phyloP scores from a whole-genome alignment of 2,329 filamentous ascomycete species.

The Fusarium bactridioides region DNA sequence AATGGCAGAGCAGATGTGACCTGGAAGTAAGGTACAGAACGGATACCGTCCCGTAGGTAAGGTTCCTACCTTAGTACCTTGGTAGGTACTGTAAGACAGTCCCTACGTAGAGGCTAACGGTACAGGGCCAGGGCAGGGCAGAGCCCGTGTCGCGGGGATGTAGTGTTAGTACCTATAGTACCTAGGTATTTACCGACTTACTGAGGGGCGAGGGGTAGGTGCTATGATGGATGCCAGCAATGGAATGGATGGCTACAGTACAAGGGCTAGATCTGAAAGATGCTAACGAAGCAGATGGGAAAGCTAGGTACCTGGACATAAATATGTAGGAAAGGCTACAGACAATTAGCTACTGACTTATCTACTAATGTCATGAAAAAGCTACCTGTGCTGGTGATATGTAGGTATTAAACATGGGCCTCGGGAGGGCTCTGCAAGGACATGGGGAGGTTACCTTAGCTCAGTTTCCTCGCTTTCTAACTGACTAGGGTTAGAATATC shows the following conservation, averaged over 20 bases:
- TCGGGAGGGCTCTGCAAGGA: conserved; percentile 12
- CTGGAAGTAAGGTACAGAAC: conserved; percentile 3
- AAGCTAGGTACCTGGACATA: background rate
- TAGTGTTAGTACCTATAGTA: background rate
- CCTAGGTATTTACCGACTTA: background rate
- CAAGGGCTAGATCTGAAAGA: background rate
- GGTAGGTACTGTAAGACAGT: background rate
- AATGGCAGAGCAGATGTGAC: background rate
- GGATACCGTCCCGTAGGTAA: conserved; percentile 11
- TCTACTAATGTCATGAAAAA: background rate
- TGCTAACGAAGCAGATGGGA: background rate
- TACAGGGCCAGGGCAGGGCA: conserved; percentile 20
- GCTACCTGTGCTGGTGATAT: background rate
- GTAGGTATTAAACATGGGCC: background rate
- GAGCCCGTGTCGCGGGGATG: conserved; percentile 12
- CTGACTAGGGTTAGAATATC: background rate
- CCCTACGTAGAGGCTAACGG: background rate
- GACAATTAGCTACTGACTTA: background rate
- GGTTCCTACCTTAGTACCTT: background rate
- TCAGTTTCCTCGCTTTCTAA: conserved; percentile 7
- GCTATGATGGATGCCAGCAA: background rate
- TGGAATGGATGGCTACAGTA: background rate
- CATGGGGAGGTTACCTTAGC: conserved; percentile 14
- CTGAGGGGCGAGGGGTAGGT: conserved; percentile 4
- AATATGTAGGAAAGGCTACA: background rate